Evolutionary conservation across 208 protist genomes (phyloP).

Genomic region (Leishmania major): DNA sequence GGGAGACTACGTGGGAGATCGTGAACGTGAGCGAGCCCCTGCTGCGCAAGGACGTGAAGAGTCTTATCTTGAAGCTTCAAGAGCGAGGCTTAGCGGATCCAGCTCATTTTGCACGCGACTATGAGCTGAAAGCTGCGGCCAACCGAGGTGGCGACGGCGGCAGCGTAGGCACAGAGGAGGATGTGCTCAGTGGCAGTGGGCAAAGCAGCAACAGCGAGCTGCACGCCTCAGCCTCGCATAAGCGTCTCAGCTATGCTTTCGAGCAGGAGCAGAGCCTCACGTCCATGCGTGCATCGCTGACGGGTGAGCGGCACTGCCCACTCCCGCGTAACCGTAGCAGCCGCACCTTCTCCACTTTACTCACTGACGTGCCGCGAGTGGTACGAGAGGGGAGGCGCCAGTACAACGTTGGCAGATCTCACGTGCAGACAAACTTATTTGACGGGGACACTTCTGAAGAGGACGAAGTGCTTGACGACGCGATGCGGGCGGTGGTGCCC

Average conservation of each 20-base stretch:
- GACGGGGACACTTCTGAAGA: slow-evolving; percentile 55
- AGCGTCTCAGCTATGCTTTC: slow-evolving; percentile 18
- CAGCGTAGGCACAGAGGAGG: slow-evolving; percentile 15
- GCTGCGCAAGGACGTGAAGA: slow-evolving; percentile 52
- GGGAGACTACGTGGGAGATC: slow-evolving; percentile 67
- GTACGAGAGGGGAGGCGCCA: slow-evolving; percentile 67
- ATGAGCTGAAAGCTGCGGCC: slow-evolving; percentile 23
- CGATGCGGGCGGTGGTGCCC: slow-evolving; percentile 80
- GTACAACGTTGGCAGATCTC: slow-evolving; percentile 78
- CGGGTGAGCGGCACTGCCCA: slow-evolving; percentile 2
- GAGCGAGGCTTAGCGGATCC: slow-evolving; percentile 61
- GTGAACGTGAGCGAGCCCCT: slow-evolving; percentile 68
- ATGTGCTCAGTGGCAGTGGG: slow-evolving; percentile 10
- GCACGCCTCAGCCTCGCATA: slow-evolving; percentile 12
- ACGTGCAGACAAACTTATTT: slow-evolving; percentile 31
- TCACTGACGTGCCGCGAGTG: slow-evolving; percentile 44
- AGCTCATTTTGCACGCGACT: slow-evolving; percentile 47
- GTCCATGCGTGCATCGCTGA: background rate
- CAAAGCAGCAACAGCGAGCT: slow-evolving; percentile 23
- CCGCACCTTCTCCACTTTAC: slow-evolving; percentile 35
- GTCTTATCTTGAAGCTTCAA: slow-evolving; percentile 56
- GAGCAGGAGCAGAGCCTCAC: slow-evolving; percentile 34
- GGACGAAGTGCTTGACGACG: slow-evolving; percentile 79
- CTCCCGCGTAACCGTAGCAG: slow-evolving; percentile 1
- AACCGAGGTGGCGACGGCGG: slow-evolving; percentile 16